Evolutionary conservation across 2,329 filamentous ascomycete genomes (phyloP), one percentile per base, ranked within the genome.

Genomic region (Fusarium compactum): DNA sequence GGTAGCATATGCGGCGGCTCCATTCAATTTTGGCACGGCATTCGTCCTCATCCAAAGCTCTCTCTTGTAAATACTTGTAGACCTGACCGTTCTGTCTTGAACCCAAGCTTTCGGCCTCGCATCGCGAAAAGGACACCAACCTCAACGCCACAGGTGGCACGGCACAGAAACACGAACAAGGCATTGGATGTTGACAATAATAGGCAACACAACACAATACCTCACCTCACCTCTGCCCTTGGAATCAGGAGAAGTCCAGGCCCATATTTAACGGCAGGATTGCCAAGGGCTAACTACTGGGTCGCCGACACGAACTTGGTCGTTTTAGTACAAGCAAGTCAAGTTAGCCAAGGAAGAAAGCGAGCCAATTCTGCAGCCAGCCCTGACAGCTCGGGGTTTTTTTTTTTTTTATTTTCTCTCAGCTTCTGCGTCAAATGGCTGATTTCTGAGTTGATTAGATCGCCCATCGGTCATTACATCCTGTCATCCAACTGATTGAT

Each of bases 181-280:
- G 50, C 57, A 58, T 52, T 38, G 27, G 58, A 69, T 60, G 54
- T 65, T 62, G 65, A 68, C 72, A 74, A 65, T 67, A 64, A 74
- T 61, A 27, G 66, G 59, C 61, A 56, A 60, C 60, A 55, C 27
- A 11, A 60, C 58, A 55, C 27, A 1, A 41, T 34, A 62, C 40
- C 43, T 58, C 55, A 45, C 50, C 56, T 58, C 38, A 52, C 32
- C 16, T 38, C 34, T 38, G 9, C 16, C 18, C 34, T 38, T 38
- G 34, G 34, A n/a, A 38, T 16, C 22, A 46, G 53, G 41, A 46
- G 48, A 48, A 62, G 55, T 16, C 24, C n/a, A 57, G 61, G 43
- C 44, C 58, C 62, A 43, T 44, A 50, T 59, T 47, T 63, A 51
- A 54, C 54, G 54, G 58, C 56, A 64, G 69, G 58, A 69, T 69